phyloP scores from a whole-genome alignment of 768 basidiomycete genomes.

The Pleurotus cornucopiae region DNA sequence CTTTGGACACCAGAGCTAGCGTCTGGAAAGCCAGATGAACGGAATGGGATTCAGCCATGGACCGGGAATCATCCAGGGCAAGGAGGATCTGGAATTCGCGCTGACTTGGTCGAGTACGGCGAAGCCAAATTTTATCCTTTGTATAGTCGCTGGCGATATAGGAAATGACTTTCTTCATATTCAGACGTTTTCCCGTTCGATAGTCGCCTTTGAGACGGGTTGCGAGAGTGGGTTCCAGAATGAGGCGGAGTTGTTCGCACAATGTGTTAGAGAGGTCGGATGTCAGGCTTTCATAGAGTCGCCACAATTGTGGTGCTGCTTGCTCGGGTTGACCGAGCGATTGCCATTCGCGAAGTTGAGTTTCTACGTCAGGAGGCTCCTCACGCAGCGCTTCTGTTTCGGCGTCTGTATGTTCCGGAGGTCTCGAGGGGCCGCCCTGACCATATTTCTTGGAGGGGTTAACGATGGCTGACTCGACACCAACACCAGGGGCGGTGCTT shows the following conservation, averaged over 20 bases:
- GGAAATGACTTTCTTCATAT: slow-evolving; percentile 98
- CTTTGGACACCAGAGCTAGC: slow-evolving; percentile 86
- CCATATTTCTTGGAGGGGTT: slow-evolving; percentile 20
- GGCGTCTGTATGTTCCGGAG: slow-evolving; percentile 24
- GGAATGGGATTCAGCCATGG: slow-evolving; percentile 92
- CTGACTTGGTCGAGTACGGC: slow-evolving; percentile 88
- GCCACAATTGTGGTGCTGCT: slow-evolving; percentile 80
- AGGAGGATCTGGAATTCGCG: slow-evolving; percentile 95
- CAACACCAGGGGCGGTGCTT: slow-evolving; percentile 18
- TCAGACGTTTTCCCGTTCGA: slow-evolving; percentile 93
- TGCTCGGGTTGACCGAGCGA: slow-evolving; percentile 49
- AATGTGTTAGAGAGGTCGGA: slow-evolving; percentile 87
- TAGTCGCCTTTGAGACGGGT: slow-evolving; percentile 96
- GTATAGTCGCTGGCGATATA: slow-evolving; percentile 99
- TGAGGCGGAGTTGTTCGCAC: slow-evolving; percentile 94
- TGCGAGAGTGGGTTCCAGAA: slow-evolving; percentile 91
- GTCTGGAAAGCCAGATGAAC: slow-evolving; percentile 94
- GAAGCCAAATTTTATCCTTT: slow-evolving; percentile 98
- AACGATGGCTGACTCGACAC: slow-evolving; percentile 44
- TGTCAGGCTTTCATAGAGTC: slow-evolving; percentile 85
- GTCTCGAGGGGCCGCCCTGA: slow-evolving; percentile 10
- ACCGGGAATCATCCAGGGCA: slow-evolving; percentile 92
- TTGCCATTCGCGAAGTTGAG: slow-evolving; percentile 59
- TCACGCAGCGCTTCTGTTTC: slow-evolving; percentile 31
- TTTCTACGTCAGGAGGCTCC: slow-evolving; percentile 31